phyloP scores from a whole-genome alignment of 2,329 filamentous ascomycete species.

The Fusarium succisae region DNA sequence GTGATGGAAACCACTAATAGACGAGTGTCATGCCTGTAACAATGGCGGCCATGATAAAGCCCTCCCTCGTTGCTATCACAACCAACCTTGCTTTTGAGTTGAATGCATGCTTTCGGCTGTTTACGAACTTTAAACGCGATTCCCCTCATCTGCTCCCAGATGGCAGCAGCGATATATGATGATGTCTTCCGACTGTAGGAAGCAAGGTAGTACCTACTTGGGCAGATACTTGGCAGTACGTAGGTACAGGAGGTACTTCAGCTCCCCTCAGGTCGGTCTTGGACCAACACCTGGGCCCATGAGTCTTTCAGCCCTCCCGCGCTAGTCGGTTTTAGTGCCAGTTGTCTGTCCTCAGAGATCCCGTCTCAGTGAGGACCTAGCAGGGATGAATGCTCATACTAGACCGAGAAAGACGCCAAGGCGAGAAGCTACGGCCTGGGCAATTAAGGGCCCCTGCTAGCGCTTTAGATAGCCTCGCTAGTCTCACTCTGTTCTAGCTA shows the following conservation, averaged over 20 bases:
- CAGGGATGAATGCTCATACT: neutral
- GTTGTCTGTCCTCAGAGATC: conserved; percentile 42
- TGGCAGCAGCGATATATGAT: neutral
- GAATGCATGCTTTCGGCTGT: neutral
- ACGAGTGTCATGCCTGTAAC: neutral
- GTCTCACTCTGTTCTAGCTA: conserved; percentile 27
- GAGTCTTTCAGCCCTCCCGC: conserved; percentile 51
- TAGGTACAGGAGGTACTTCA: neutral
- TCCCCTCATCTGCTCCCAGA: neutral
- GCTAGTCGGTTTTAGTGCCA: conserved; percentile 46
- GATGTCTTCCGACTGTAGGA: neutral
- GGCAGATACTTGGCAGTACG: too few species aligned
- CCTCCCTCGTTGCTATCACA: neutral
- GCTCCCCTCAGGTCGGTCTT: conserved; percentile 7
- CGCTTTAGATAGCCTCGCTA: neutral
- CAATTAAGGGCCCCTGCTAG: conserved; percentile 18
- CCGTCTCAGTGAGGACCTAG: conserved; percentile 41
- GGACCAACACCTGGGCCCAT: conserved; percentile 39
- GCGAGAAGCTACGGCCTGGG: conserved; percentile 30
- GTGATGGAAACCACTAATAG: conserved; percentile 14
- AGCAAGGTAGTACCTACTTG: neutral
- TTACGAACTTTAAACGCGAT: neutral
- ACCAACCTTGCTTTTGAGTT: neutral
- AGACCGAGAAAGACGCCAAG: conserved; percentile 30
- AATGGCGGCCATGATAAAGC: neutral